Evolutionary conservation across 2,329 filamentous ascomycete genomes (phyloP).

Genomic region (Harringtonia aguacate): DNA sequence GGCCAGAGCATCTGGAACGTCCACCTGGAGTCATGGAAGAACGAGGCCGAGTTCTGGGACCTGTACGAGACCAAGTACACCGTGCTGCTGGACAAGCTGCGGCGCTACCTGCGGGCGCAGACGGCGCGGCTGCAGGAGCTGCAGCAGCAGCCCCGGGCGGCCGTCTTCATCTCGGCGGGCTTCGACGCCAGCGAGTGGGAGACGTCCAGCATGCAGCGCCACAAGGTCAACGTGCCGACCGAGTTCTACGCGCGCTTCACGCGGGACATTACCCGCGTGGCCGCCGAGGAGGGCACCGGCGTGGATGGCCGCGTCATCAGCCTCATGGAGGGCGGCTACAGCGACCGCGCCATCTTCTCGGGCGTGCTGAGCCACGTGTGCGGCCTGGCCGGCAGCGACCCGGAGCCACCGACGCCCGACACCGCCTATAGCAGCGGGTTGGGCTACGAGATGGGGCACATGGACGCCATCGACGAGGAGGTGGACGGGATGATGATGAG

Average conservation of each 20-base stretch:
- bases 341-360: slow-evolving; percentile 78
- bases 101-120: slow-evolving; percentile 64
- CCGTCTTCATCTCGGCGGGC: slow-evolving; percentile 89
- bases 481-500: neutral
- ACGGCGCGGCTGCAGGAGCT: slow-evolving; percentile 48
- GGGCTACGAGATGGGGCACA: slow-evolving; percentile 43
- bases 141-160: slow-evolving; percentile 44
- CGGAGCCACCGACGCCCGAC: slow-evolving; percentile 23
- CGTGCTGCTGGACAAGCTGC: slow-evolving; percentile 69
- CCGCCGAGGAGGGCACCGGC: slow-evolving; percentile 65
- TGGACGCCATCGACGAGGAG: neutral
- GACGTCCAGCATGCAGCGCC: slow-evolving; percentile 83
- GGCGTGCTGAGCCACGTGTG: slow-evolving; percentile 85
- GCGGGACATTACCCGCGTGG: slow-evolving; percentile 70
- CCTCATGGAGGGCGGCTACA: slow-evolving; percentile 92
- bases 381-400: slow-evolving; percentile 57
- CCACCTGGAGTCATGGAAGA: slow-evolving; percentile 81
- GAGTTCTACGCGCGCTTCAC: slow-evolving; percentile 93
- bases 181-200: slow-evolving; percentile 98
- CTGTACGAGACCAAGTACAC: slow-evolving; percentile 74
- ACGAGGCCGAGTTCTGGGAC: slow-evolving; percentile 74
- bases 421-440: slow-evolving; percentile 30
- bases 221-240: slow-evolving; percentile 91
- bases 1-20: slow-evolving; percentile 95
- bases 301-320: slow-evolving; percentile 83